Percentiles rank a stretch among this genome's conserved stretches.
phyloP scores from a whole-genome alignment of 2,329 filamentous ascomycete genomes.

The Colletotrichum karsti region DNA sequence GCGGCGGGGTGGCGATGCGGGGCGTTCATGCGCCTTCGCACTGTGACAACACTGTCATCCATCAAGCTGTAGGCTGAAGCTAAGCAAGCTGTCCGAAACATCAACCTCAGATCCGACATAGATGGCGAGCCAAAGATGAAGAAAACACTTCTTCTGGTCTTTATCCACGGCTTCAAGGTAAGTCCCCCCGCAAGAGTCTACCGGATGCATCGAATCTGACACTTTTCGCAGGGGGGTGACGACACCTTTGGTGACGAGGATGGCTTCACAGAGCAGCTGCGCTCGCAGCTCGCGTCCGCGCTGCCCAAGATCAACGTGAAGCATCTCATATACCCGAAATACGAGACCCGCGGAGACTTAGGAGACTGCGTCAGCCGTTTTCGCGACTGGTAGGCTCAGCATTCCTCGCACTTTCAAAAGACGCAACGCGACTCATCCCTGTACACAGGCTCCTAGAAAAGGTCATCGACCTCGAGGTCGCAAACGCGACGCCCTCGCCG shows the following conservation, averaged over 20 bases:
- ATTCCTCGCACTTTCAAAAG: not conserved
- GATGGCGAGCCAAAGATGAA: constrained; percentile 64
- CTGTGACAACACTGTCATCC: not conserved
- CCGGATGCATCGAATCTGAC: not conserved
- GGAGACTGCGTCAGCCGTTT: constrained; percentile 76
- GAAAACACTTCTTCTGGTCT: constrained; percentile 83
- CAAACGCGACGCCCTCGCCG: constrained; percentile 79
- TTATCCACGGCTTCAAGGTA: constrained; percentile 90
- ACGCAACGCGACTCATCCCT: not conserved
- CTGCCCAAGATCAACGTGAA: constrained; percentile 76
- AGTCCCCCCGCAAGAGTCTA: not conserved
- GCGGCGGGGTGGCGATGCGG: constrained; percentile 20
- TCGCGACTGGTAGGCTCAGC: constrained; percentile 74
- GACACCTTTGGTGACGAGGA: constrained; percentile 75
- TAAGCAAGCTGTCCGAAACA: not conserved
- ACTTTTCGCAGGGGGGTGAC: constrained; percentile 70
- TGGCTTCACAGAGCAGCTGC: constrained; percentile 77
- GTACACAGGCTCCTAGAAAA: constrained; percentile 81
- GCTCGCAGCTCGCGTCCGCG: constrained; percentile 67
- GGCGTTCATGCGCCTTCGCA: not conserved
- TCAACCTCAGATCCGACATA: not conserved
- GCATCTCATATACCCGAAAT: constrained; percentile 79
- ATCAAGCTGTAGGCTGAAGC: not conserved
- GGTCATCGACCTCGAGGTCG: constrained; percentile 94
- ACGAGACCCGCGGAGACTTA: constrained; percentile 83